A percentile compares a stretch with the other conserved stretches of the same genome.
Conservation (phyloP, 495 filamentous ascomycete species). For the Hyaloscypha hepaticicola region DNA sequence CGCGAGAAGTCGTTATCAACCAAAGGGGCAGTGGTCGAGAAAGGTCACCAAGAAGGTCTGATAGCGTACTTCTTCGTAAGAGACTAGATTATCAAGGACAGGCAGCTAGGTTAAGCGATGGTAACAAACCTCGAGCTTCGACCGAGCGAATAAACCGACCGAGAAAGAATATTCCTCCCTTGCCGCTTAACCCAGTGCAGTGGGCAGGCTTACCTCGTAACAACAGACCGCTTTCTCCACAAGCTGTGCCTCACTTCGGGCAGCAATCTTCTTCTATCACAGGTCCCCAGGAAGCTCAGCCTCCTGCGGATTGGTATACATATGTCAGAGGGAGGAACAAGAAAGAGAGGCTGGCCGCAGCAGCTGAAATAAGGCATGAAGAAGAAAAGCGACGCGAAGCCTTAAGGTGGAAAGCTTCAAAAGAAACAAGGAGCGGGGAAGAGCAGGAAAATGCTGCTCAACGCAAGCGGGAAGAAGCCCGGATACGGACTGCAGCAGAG, state of each 20-base stretch:
- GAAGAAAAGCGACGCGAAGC: not conserved
- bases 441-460: not conserved
- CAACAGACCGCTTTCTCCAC: not conserved
- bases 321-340: not conserved
- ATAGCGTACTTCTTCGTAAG: not conserved
- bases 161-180: not conserved
- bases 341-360: not conserved
- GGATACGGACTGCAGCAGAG: too few species aligned
- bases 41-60: not conserved
- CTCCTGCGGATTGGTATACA: not conserved
- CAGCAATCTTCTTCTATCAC: too few species aligned
- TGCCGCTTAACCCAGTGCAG: not conserved
- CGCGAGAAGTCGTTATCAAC: not conserved
- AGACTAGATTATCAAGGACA: not conserved
- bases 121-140: not conserved
- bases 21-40: not conserved
- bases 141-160: not conserved
- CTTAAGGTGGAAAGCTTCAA: not conserved
- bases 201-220: not conserved
- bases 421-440: not conserved
- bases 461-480: not conserved
- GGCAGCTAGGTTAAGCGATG: not conserved
- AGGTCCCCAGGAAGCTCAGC: not conserved
- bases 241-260: too few species aligned
- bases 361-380: not conserved